Evolutionary conservation across 768 basidiomycete genomes (phyloP).

Genomic region (Mycena belliarum): DNA sequence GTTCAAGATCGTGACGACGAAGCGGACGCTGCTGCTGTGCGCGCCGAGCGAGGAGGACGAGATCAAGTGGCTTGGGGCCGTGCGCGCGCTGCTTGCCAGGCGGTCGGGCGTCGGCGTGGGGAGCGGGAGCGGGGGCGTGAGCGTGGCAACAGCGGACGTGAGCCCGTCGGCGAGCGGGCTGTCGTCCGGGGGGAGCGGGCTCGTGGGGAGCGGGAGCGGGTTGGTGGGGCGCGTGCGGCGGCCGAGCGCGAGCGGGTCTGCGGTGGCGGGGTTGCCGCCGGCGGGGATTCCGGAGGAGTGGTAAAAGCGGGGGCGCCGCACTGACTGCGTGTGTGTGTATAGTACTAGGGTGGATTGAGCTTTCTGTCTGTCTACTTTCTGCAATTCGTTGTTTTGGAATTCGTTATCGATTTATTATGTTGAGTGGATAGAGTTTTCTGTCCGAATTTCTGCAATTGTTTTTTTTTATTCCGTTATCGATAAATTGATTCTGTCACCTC

Average conservation of each 20-base stretch:
- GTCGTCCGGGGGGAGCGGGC: conserved; percentile 32
- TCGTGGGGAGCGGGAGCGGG: conserved; percentile 47
- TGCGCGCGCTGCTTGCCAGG: conserved; percentile 86
- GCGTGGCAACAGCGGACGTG: conserved; percentile 15
- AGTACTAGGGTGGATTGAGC: no score
- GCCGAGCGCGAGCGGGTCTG: conserved; percentile 43
- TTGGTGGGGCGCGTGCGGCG: conserved; percentile 51
- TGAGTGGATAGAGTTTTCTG: no score
- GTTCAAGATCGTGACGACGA: conserved; percentile 96
- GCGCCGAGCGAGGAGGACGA: conserved; percentile 98
- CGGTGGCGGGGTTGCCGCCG: not conserved
- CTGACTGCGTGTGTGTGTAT: no score
- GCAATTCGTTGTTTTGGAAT: no score
- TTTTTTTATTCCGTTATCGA: no score
- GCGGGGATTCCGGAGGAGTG: not conserved
- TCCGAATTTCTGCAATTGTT: no score
- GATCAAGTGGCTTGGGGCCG: conserved; percentile 95
- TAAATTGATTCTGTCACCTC: no score
- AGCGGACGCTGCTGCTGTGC: conserved; percentile 84
- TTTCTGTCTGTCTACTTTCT: no score
- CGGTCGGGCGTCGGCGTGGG: conserved; percentile 57
- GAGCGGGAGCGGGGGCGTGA: conserved; percentile 52
- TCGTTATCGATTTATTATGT: no score
- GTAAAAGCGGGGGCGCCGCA: no score
- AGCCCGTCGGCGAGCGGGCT: conserved; percentile 25